Base-by-base conservation (phyloP, 495 filamentous ascomycete species). In the Hypoxylon perforatum region DNA sequence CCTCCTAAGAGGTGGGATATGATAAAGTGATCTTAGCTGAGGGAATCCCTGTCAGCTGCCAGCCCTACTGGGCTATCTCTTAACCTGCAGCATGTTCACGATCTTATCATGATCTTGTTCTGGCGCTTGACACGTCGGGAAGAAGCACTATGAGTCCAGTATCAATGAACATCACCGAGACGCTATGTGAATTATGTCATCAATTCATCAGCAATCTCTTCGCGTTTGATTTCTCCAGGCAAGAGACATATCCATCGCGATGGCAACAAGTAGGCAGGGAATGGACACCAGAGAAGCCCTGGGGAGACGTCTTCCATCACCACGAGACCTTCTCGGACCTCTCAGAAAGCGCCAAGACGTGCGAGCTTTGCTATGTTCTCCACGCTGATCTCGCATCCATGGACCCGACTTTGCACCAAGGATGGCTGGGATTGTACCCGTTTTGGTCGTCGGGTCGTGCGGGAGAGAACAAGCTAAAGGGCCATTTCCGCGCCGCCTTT, bases 381-480 rank as follows among this genome's bases (percentile, higher is more conserved):
- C 15, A 69, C 30, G 55, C 36, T 5, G 60, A 63, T 45, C 45
- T 69, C 6, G 45, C 55, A 0, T 18, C 23, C 1, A 38, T 69
- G 45, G 45, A 56, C 4, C 12, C 19, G 15, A 9, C 19, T 47
- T 18, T 63, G 8, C 44, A 15, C 12, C 59, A 63, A 55, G 65
- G 60, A 33, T 63, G 59, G 65, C 50, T 69, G 9, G 59, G 59
- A 0, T 42, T 69, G n/a, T 69, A 69, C 15, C 65, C 65, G 0
- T 69, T 63, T 11, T 63, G 55, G 59, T 50, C 55, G 0, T 12
- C 44, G 4, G 41, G 25, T 11, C 49, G 38, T 8, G 23, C 33
- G 1, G 62, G 49, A 5, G 15, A 38, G 18, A 69, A 69, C 45
- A 56, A 51, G n/a, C 18, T 9, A 8, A 69, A 63, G 15, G 65